Evolutionary conservation across 1,284 basidiomycete species (phyloP).

Genomic region (Takashimella koratensis): DNA sequence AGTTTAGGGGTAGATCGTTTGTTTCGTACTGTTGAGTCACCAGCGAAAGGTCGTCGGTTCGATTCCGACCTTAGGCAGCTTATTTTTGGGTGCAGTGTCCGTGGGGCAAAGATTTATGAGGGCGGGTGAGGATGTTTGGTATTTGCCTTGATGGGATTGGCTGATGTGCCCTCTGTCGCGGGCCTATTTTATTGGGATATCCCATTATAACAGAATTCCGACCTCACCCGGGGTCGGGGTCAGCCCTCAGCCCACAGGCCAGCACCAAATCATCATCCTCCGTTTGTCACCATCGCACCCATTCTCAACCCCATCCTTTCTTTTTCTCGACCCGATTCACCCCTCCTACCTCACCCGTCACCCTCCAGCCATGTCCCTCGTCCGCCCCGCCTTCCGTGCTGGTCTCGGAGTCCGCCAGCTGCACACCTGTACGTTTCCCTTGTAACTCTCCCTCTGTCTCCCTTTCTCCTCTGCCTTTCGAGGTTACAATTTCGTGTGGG

Average conservation of each 20-base stretch:
- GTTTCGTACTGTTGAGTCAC: not conserved
- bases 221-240: too few relatives aligned
- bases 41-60: conserved; percentile 3
- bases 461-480: too few relatives aligned
- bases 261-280: not conserved
- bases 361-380: conserved; percentile 32
- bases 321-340: not conserved
- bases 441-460: too few relatives aligned
- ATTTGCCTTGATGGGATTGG: not conserved
- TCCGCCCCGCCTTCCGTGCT: conserved; percentile 29
- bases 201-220: too few relatives aligned
- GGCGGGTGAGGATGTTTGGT: too few relatives aligned
- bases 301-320: not conserved
- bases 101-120: not conserved
- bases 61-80: conserved; percentile 1
- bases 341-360: conserved; percentile 8
- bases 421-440: conserved; percentile 34
- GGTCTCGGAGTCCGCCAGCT: conserved; percentile 36
- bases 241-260: too few relatives aligned
- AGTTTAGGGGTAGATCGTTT: conserved; percentile 1
- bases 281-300: not conserved
- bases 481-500: too few relatives aligned
- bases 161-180: too few relatives aligned
- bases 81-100: not conserved
- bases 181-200: too few relatives aligned